These are phyloP conservation scores for Neofusicoccum kwambonambiense DNA, from an alignment of 2,329 filamentous ascomycete species.

Conservation along the genomic window DNA sequence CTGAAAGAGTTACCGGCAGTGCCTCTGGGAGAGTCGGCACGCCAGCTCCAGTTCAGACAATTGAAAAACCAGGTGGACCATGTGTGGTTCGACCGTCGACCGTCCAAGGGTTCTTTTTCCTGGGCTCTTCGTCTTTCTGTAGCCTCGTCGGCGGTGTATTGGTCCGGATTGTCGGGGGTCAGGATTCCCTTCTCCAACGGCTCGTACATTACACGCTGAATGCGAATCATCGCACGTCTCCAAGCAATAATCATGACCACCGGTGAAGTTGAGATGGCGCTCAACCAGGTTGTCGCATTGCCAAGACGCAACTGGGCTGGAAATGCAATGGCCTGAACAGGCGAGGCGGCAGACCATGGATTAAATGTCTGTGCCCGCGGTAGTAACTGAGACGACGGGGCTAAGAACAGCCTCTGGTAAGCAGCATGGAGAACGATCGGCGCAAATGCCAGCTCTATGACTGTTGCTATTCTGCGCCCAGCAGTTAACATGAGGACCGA, in stretches of 20 bases:
- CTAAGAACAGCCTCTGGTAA: conserved; percentile 13
- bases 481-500: background rate
- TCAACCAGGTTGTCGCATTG: conserved; percentile 27
- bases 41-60: conserved; percentile 29
- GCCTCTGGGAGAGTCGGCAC: background rate
- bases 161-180: conserved; percentile 16
- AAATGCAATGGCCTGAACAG: background rate
- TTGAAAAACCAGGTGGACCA: conserved; percentile 27
- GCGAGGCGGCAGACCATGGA: conserved; percentile 3
- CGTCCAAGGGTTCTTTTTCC: conserved; percentile 13
- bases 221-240: conserved; percentile 8
- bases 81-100: conserved; percentile 26
- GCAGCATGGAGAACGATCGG: conserved; percentile 16
- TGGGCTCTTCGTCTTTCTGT: conserved; percentile 29
- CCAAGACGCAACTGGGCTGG: conserved; percentile 24
- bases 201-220: conserved; percentile 18
- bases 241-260: conserved; percentile 11
- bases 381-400: background rate
- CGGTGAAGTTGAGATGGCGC: background rate
- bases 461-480: background rate
- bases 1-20: background rate
- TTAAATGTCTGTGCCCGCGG: conserved; percentile 2
- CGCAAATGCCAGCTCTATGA: conserved; percentile 7
- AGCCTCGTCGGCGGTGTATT: conserved; percentile 27
- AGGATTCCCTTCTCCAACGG: conserved; percentile 13